These are phyloP conservation scores for Liriodendron chinense DNA, from an alignment of 164 flowering plant species.

Conservation along the genomic window DNA sequence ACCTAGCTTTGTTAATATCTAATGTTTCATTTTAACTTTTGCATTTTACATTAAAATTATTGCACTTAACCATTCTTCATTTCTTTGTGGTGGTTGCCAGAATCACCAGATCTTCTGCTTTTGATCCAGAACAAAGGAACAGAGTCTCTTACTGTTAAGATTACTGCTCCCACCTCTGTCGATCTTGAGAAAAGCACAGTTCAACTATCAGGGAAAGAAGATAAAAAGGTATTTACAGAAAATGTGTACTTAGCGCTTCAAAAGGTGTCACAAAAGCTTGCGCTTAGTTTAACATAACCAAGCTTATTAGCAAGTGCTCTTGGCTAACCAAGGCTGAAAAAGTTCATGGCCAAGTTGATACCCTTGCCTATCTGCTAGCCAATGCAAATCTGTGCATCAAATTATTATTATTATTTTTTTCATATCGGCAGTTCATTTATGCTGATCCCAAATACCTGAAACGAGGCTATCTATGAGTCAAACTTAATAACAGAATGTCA, in stretches of 20 bases:
- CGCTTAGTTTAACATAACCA: background rate
- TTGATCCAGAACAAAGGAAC: slow-evolving; percentile 72
- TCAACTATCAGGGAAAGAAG: slow-evolving; percentile 42
- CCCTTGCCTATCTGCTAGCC: background rate
- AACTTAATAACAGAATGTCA: background rate
- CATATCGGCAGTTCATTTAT: background rate
- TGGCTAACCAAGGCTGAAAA: background rate
- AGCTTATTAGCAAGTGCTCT: background rate
- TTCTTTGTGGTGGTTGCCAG: slow-evolving; percentile 28
- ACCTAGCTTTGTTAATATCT: slow-evolving; percentile 1
- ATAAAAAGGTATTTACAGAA: slow-evolving; percentile 44
- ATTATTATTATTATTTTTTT: too few relatives aligned
- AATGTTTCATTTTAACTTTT: slow-evolving; percentile 1
- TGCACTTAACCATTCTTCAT: background rate
- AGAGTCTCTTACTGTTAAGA: slow-evolving; percentile 32
- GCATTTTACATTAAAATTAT: background rate
- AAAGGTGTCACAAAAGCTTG: background rate
- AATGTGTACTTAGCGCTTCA: background rate
- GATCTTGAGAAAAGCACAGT: slow-evolving; percentile 42
- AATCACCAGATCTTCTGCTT: slow-evolving; percentile 68
- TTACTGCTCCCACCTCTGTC: slow-evolving; percentile 61
- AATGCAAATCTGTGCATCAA: background rate
- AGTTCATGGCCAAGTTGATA: background rate
- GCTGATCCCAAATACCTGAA: background rate
- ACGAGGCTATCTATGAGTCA: background rate